phyloP scores from a whole-genome alignment of 305 asterid genomes.

The Fraxinus sp. region DNA sequence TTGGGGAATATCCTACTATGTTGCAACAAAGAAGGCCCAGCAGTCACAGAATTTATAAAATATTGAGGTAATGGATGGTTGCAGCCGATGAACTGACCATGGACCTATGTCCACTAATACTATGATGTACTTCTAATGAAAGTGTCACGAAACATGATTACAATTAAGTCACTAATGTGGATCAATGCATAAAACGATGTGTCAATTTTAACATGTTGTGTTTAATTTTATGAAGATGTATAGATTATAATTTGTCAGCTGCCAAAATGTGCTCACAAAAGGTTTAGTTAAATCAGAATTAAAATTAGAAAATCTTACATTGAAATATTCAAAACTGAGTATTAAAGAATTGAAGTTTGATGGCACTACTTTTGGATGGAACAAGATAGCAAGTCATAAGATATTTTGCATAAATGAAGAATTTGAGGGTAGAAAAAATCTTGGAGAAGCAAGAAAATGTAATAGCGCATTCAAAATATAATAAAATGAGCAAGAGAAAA shows the following conservation, averaged over 20 bases:
- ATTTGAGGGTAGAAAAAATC: background rate
- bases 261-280: background rate
- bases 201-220: background rate
- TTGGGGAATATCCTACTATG: background rate
- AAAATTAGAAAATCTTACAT: background rate
- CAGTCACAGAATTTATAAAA: background rate
- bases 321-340: background rate
- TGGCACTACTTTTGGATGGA: background rate
- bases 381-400: background rate
- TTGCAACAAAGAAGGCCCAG: background rate
- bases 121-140: background rate
- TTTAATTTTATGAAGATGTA: background rate
- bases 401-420: background rate
- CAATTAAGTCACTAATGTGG: background rate
- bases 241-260: background rate
- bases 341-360: background rate
- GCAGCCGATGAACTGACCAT: background rate
- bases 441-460: background rate
- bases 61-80: background rate
- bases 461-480: background rate
- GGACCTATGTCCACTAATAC: background rate
- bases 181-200: background rate
- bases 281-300: background rate
- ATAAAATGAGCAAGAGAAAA: background rate
- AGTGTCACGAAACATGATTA: background rate